Percentiles rank a stretch among this genome's conserved stretches.
Conservation (phyloP, 352 stramenopile species). For the Phytophthora tubulina region DNA sequence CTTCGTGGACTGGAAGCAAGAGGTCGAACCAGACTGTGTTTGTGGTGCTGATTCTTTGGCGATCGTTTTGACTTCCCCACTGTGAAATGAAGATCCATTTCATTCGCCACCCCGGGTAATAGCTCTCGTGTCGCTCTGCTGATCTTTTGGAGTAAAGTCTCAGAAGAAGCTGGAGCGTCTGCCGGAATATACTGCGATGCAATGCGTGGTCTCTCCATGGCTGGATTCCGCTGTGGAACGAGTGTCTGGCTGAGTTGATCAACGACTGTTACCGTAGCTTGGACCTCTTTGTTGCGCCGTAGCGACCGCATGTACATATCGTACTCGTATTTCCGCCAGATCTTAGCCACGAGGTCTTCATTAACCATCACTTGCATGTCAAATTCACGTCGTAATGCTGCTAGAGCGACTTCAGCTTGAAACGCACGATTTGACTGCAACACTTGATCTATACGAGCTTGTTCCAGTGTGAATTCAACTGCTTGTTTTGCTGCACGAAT, state of each 20-base stretch:
- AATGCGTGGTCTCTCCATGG: conserved; percentile 65
- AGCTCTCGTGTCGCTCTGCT: conserved; percentile 56
- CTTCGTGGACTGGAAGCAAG: conserved; percentile 34
- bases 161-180: conserved; percentile 37
- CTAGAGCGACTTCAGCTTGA: conserved; percentile 52
- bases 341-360: conserved; percentile 67
- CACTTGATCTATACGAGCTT: conserved; percentile 58
- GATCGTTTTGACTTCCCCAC: conserved; percentile 21
- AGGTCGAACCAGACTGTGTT: conserved; percentile 28
- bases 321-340: conserved; percentile 70
- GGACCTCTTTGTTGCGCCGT: conserved; percentile 60
- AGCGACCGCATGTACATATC: conserved; percentile 70
- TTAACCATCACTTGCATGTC: conserved; percentile 58
- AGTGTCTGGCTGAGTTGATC: conserved; percentile 66
- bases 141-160: conserved; percentile 71
- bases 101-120: conserved; percentile 52
- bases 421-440: conserved; percentile 58
- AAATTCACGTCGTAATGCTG: conserved; percentile 51
- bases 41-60: conserved; percentile 25
- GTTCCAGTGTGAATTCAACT: conserved; percentile 36
- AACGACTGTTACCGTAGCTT: conserved; percentile 59
- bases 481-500: conserved; percentile 28
- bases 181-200: conserved; percentile 56
- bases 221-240: conserved; percentile 70
- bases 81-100: conserved; percentile 43